These are phyloP conservation scores for Populus simonii DNA, from an alignment of 345 rosid genomes.

Conservation along the genomic window DNA sequence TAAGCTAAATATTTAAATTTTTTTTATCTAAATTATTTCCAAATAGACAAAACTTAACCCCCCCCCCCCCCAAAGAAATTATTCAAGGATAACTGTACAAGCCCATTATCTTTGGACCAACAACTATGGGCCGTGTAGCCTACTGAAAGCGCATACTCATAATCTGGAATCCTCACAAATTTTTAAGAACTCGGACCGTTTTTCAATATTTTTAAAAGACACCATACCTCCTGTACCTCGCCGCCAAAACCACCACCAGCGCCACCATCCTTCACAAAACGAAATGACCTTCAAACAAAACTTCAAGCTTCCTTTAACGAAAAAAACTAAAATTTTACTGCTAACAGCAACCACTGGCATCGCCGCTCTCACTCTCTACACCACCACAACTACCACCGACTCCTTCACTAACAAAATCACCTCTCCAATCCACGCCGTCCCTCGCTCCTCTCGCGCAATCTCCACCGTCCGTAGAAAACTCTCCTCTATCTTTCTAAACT, in stretches of 20 bases:
- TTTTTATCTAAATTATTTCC: too few species aligned
- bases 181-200: too few species aligned
- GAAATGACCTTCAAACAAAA: constrained; percentile 9
- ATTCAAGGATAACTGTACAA: too few species aligned
- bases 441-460: constrained; percentile 62
- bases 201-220: neutral
- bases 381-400: neutral
- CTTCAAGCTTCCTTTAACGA: constrained; percentile 40
- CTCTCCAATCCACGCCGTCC: constrained; percentile 36
- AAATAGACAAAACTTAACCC: too few species aligned
- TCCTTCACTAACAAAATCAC: constrained; percentile 22
- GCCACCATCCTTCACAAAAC: neutral
- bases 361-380: constrained; percentile 25
- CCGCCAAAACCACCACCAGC: neutral
- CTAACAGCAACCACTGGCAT: constrained; percentile 42
- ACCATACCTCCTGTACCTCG: neutral
- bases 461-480: constrained; percentile 33
- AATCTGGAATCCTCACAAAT: neutral
- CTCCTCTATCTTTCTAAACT: neutral
- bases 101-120: too few species aligned
- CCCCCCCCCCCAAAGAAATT: too few species aligned
- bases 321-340: constrained; percentile 28
- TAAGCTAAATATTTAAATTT: too few species aligned
- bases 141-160: too few species aligned
- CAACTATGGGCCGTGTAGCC: too few species aligned